Conservation (phyloP, 345 rosid species). For the Camelina laxa region DNA sequence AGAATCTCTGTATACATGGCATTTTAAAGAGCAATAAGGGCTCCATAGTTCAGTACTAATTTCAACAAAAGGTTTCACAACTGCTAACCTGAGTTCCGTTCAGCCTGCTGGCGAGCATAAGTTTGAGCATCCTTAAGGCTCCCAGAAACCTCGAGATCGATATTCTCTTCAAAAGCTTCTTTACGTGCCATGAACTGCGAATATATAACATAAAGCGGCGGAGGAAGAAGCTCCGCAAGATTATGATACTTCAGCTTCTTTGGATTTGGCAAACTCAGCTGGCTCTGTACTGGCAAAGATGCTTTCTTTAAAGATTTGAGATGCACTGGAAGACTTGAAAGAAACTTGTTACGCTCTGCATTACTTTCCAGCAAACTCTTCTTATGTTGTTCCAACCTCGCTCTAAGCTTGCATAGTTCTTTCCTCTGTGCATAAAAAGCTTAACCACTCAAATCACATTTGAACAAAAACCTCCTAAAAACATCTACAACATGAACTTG, state of each 20-base stretch:
- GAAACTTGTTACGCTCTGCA: conserved; percentile 82
- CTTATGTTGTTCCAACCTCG: conserved; percentile 66
- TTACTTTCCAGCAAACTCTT: conserved; percentile 69
- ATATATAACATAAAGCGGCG: conserved; percentile 81
- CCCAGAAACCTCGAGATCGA: conserved; percentile 77
- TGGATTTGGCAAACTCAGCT: conserved; percentile 65
- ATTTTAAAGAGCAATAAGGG: conserved; percentile 27
- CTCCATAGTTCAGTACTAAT: background rate
- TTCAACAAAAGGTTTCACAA: background rate
- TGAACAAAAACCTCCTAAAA: background rate
- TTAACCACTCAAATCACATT: background rate
- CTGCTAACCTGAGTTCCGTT: conserved; percentile 63
- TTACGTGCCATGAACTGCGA: conserved; percentile 82
- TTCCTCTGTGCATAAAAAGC: conserved; percentile 57
- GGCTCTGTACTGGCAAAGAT: conserved; percentile 87
- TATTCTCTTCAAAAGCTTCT: conserved; percentile 83
- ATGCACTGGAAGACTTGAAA: conserved; percentile 80
- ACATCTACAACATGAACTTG: background rate
- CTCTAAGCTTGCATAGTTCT: conserved; percentile 77
- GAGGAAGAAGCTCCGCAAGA: conserved; percentile 91
- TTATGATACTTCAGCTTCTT: conserved; percentile 84
- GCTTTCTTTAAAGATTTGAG: conserved; percentile 94
- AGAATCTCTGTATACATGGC: conserved; percentile 62
- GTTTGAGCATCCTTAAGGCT: conserved; percentile 77
- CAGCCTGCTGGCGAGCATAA: conserved; percentile 75